Evolutionary conservation across 495 filamentous ascomycete species (phyloP).

Genomic region (Penicillium coprophilum): DNA sequence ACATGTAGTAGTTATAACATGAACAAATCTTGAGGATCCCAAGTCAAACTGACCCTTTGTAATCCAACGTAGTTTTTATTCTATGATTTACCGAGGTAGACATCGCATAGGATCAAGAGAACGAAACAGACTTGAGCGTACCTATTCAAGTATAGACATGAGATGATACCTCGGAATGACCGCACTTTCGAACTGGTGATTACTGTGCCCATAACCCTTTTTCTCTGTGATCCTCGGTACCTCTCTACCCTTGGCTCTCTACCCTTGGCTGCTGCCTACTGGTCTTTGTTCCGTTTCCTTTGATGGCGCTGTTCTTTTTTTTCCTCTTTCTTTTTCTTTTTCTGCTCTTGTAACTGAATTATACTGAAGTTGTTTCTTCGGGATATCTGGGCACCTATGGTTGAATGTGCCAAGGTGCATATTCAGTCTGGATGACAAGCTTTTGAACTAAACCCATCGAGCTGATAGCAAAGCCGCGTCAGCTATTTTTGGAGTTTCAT

Average conservation of each 20-base stretch:
- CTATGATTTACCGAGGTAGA: too few relatives aligned
- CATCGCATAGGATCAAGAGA: not conserved
- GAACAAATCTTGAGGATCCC: not conserved
- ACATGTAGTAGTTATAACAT: not conserved
- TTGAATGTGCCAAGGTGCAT: not conserved
- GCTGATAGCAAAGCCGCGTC: not conserved
- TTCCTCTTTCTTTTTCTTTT: not conserved
- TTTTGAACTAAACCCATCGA: not conserved
- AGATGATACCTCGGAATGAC: too few relatives aligned
- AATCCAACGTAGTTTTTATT: not conserved
- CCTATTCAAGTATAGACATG: too few relatives aligned
- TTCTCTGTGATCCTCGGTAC: not conserved
- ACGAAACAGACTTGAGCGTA: not conserved
- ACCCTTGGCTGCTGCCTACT: not conserved
- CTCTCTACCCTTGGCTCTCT: not conserved
- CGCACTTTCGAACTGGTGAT: not conserved
- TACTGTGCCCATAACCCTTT: too few relatives aligned
- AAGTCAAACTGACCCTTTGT: not conserved
- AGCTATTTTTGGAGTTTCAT: slow-evolving; percentile 1
- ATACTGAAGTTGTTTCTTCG: not conserved
- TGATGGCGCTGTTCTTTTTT: not conserved
- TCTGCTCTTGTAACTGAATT: not conserved
- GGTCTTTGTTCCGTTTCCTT: not conserved
- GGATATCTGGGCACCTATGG: not conserved
- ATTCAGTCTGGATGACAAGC: not conserved